Evolutionary conservation across 257 asterid species (phyloP), one percentile per base, ranked within the genome.

Genomic region (Avicennia marina): DNA sequence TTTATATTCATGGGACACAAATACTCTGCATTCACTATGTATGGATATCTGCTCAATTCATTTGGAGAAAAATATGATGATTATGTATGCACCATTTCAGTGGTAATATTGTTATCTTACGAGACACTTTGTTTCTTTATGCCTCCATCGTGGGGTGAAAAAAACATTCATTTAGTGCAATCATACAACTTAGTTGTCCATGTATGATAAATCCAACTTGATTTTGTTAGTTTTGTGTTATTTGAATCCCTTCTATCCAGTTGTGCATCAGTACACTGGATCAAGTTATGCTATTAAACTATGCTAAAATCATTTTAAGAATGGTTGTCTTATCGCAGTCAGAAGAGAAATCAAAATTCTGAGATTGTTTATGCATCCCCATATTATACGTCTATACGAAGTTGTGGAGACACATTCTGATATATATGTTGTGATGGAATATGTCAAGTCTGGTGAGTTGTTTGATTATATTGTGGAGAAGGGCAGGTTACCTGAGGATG

Each of bases 401-500:
- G 95, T 88, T 33, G 94, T 91, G 58, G 95, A 81, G 84, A 91
- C 95, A 3, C 83, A 83, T 29, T 52, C 89, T 11, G 97, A 91
- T 65, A 91, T 86, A 25, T 86, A 66, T 7, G 95, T 88, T 48
- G 94, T 91, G 64, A 88, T 91, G 95, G 95, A 91, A 70, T 91
- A 83, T 71, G 95, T 89, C 42, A 89, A 86, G 63, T 72, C 80
- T 12, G 95, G 95, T 13, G 95, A 91, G 75, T 80, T 85, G 72
- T 86, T 93, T 66, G 95, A 88, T 75, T 84, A 93, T 53, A 88
- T 88, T 63, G 95, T 89, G 64, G 95, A 88, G 79, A 93, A 86
- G 75, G 97, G 95, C 6, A 78, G 95, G 70, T 54, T 93, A 53
- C 85, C 80, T 54, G 96, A 91, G 72, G 95, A 88, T 69, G 96